Evolutionary conservation across 139 green algal species (phyloP).

Genomic region (Cymbomonas tetramitiformis): DNA sequence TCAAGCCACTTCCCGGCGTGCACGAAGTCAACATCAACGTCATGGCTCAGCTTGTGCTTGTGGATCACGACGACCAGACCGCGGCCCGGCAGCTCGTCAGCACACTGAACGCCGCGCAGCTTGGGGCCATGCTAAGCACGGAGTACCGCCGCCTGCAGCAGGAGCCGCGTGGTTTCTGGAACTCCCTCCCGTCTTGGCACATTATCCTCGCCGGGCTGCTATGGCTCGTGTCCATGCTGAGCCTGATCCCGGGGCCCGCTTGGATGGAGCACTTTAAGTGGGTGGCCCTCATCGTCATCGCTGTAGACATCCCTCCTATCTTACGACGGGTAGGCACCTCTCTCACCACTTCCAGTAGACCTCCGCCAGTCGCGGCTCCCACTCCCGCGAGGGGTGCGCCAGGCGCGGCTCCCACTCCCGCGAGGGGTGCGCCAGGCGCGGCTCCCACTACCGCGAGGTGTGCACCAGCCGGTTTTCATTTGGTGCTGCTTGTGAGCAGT

Average conservation of each 20-base stretch:
- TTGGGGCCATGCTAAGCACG: too few relatives aligned
- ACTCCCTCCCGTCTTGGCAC: neutral
- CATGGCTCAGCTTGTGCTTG: constrained; percentile 40
- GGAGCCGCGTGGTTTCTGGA: too few relatives aligned
- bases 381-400: too few relatives aligned
- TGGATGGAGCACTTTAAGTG: constrained; percentile 35
- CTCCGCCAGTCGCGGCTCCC: too few relatives aligned
- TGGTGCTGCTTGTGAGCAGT: too few relatives aligned
- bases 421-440: too few relatives aligned
- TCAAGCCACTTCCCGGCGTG: constrained; percentile 41
- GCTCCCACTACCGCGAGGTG: too few relatives aligned
- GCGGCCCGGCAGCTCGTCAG: constrained; percentile 35
- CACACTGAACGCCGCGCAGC: constrained; percentile 47
- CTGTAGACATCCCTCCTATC: constrained; percentile 30
- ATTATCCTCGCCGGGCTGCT: constrained; percentile 31
- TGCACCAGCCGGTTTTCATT: too few relatives aligned
- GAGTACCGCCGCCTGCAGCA: too few relatives aligned
- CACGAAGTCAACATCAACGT: constrained; percentile 39
- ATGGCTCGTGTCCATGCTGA: constrained; percentile 36
- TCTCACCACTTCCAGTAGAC: too few relatives aligned
- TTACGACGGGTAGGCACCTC: too few relatives aligned
- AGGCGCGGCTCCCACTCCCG: too few relatives aligned
- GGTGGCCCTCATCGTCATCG: constrained; percentile 37
- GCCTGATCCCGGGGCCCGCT: constrained; percentile 27
- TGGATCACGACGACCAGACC: constrained; percentile 33